phyloP scores from a whole-genome alignment of 345 rosid species.

The Sapria himalayana region DNA sequence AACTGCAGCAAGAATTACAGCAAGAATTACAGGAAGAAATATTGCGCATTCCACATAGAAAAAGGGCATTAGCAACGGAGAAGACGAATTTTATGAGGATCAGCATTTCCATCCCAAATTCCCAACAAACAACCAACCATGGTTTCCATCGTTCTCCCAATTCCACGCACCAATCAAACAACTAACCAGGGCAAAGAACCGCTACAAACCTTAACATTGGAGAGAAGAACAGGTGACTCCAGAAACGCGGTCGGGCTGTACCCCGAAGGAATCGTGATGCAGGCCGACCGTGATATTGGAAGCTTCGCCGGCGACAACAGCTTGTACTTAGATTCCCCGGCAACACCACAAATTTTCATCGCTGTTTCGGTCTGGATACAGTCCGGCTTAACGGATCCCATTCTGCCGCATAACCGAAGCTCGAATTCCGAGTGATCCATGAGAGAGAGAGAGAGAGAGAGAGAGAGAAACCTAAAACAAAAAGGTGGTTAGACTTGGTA shows the following conservation, averaged over 20 bases:
- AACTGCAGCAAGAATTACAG: too few relatives aligned
- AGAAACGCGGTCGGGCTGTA: constrained; percentile 81
- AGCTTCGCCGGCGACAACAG: constrained; percentile 95
- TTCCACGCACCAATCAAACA: constrained; percentile 2
- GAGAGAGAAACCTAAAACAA: too few relatives aligned
- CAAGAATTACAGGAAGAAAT: too few relatives aligned
- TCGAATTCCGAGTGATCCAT: constrained; percentile 1
- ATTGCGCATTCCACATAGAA: too few relatives aligned
- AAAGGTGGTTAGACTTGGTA: too few relatives aligned
- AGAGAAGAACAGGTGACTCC: constrained; percentile 89
- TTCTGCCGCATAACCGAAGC: constrained; percentile 1
- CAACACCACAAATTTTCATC: constrained; percentile 7
- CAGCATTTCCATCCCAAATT: too few relatives aligned
- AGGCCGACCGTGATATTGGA: constrained; percentile 80
- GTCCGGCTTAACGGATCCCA: constrained; percentile 3
- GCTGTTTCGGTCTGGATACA: constrained; percentile 1
- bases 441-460: background rate
- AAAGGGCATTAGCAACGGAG: too few relatives aligned
- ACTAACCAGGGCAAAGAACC: background rate
- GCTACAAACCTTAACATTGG: constrained; percentile 54
- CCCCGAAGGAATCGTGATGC: constrained; percentile 65
- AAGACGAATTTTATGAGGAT: too few relatives aligned
- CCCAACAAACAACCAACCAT: background rate
- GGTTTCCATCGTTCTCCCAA: background rate
- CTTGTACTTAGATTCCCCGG: constrained; percentile 67